A percentile compares a stretch with the other conserved stretches of the same genome.
Conservation (phyloP, 208 protist species). For the Tetramitus jugosus region DNA sequence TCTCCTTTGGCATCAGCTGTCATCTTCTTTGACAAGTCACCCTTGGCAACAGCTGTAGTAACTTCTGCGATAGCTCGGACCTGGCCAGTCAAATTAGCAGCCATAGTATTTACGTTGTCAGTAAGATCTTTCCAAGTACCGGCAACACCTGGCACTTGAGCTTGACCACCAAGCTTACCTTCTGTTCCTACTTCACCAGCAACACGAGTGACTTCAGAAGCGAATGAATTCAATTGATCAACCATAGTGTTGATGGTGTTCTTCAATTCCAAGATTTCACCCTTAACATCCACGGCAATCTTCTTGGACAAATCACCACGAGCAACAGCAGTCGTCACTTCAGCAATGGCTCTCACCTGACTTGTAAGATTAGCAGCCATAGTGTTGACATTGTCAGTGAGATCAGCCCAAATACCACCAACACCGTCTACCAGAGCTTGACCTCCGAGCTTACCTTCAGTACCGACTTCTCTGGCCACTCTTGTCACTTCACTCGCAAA, state of each 20-base stretch:
- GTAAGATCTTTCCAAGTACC: constrained; percentile 38
- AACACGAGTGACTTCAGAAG: constrained; percentile 35
- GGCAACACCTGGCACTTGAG: constrained; percentile 29
- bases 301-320: constrained; percentile 37
- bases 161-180: constrained; percentile 38
- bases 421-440: constrained; percentile 37
- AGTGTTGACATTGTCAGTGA: constrained; percentile 40
- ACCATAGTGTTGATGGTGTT: constrained; percentile 40
- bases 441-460: constrained; percentile 36
- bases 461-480: constrained; percentile 36
- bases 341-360: constrained; percentile 34
- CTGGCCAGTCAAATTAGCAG: constrained; percentile 34
- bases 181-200: constrained; percentile 35
- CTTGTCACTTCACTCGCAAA: constrained; percentile 35
- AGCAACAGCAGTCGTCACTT: constrained; percentile 37
- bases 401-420: constrained; percentile 30
- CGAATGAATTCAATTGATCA: constrained; percentile 34
- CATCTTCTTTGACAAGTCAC: constrained; percentile 37
- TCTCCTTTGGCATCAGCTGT: constrained; percentile 31
- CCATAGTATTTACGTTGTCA: constrained; percentile 41
- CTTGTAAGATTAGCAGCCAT: constrained; percentile 36
- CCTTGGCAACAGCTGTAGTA: constrained; percentile 35
- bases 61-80: constrained; percentile 36
- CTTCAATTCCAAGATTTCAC: constrained; percentile 34
- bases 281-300: constrained; percentile 16